phyloP scores from a whole-genome alignment of 495 filamentous ascomycete genomes.

The Oidiodendron maius region DNA sequence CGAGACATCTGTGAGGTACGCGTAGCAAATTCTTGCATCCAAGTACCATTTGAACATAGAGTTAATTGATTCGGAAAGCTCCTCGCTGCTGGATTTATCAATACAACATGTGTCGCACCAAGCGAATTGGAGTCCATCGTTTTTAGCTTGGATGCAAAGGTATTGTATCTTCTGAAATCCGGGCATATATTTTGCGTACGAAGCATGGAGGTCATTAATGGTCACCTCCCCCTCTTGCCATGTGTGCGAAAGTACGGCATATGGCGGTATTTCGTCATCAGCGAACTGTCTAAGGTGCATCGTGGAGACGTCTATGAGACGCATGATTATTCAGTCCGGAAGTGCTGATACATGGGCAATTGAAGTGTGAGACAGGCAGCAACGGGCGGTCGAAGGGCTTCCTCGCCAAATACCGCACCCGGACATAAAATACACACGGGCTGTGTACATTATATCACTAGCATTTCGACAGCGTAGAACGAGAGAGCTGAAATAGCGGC shows the following conservation, averaged over 20 bases:
- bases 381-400: too few relatives aligned
- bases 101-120: slow-evolving; percentile 40
- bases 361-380: too few relatives aligned
- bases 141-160: slow-evolving; percentile 18
- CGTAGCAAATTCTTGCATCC: slow-evolving; percentile 13
- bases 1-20: slow-evolving; percentile 9
- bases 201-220: slow-evolving; percentile 2
- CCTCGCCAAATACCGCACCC: too few relatives aligned
- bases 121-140: slow-evolving; percentile 19
- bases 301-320: too few relatives aligned
- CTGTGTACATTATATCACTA: too few relatives aligned
- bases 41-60: slow-evolving; percentile 30
- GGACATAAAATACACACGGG: too few relatives aligned
- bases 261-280: not conserved
- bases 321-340: too few relatives aligned
- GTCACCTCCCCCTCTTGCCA: slow-evolving; percentile 7
- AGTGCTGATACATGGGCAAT: too few relatives aligned
- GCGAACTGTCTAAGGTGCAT: not conserved
- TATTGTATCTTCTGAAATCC: slow-evolving; percentile 24
- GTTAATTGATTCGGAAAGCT: slow-evolving; percentile 31
- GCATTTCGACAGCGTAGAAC: too few relatives aligned
- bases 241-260: slow-evolving; percentile 16
- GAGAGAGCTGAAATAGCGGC: too few relatives aligned
- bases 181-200: not conserved
- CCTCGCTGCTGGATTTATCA: slow-evolving; percentile 22